These are phyloP conservation scores for Nemania sp. DNA, from an alignment of 2,329 filamentous ascomycete genomes.

Conservation along the genomic window DNA sequence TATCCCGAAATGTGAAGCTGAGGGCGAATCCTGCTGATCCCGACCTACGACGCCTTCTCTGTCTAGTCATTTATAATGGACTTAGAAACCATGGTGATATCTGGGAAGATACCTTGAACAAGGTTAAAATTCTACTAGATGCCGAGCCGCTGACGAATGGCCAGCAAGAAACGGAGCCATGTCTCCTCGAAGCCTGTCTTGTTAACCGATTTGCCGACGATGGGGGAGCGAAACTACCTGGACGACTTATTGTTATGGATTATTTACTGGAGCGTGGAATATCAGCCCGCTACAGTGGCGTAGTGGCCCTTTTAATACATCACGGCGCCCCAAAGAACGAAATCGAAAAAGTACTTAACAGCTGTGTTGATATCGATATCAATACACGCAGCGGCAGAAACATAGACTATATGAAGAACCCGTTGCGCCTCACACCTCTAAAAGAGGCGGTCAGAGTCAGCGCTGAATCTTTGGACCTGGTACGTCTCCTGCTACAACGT, in stretches of 20 bases:
- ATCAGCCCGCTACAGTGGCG: not conserved
- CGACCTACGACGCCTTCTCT: not conserved
- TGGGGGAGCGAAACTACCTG: too few relatives aligned
- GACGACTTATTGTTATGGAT: not conserved
- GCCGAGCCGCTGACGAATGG: not conserved
- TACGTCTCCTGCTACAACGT: conserved; percentile 24
- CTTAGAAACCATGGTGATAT: not conserved
- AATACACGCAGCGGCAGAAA: not conserved
- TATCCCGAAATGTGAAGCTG: not conserved
- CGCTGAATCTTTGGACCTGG: conserved; percentile 1
- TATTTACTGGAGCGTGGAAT: not conserved
- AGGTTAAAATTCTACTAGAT: not conserved
- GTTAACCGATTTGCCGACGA: too few relatives aligned
- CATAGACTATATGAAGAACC: not conserved
- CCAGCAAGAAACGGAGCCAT: not conserved
- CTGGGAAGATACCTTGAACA: not conserved
- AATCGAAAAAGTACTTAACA: conserved; percentile 1
- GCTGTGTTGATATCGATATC: conserved; percentile 13
- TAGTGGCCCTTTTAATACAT: conserved; percentile 4
- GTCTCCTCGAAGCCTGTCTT: conserved; percentile 15
- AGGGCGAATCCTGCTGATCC: not conserved
- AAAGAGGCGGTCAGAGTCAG: conserved; percentile 9
- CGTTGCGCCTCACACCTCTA: not conserved
- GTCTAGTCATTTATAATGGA: not conserved
- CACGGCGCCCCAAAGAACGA: not conserved